Conservation (phyloP, 1,139 yeast species). For the Kurtzmaniella natalensis region DNA sequence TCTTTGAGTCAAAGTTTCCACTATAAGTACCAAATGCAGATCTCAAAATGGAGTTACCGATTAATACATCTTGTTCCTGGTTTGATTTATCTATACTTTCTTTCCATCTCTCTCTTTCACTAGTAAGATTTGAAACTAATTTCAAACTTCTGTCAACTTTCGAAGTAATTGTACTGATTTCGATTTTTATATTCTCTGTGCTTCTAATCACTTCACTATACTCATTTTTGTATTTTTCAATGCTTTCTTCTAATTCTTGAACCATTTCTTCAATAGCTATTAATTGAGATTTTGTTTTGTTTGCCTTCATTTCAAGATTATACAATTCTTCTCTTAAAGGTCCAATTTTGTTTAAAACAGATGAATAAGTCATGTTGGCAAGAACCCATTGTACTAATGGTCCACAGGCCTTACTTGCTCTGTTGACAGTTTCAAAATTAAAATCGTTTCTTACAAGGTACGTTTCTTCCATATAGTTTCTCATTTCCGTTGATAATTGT, state of each 20-base stretch:
- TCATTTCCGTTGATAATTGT: constrained; percentile 51
- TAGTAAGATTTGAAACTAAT: constrained; percentile 58
- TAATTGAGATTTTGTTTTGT: constrained; percentile 62
- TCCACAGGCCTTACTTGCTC: constrained; percentile 96
- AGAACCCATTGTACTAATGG: constrained; percentile 87
- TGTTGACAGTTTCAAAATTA: constrained; percentile 68
- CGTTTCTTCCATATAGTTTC: constrained; percentile 51
- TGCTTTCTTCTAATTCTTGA: constrained; percentile 62
- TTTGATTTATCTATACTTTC: constrained; percentile 49
- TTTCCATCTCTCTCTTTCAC: constrained; percentile 79
- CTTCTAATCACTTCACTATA: constrained; percentile 77
- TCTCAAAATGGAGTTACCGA: constrained; percentile 63
- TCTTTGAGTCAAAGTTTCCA: constrained; percentile 56
- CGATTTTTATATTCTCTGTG: constrained; percentile 67
- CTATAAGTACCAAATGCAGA: constrained; percentile 61
- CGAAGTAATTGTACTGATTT: constrained; percentile 58
- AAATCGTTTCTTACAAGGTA: constrained; percentile 65
- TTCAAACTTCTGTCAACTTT: constrained; percentile 62
- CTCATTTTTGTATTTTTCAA: constrained; percentile 60
- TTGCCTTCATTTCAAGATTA: constrained; percentile 54
- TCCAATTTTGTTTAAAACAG: constrained; percentile 64
- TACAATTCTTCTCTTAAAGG: constrained; percentile 72
- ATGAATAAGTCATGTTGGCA: constrained; percentile 75
- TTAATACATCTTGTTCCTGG: constrained; percentile 39
- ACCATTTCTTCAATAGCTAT: constrained; percentile 82